Percentiles rank a stretch among this genome's conserved stretches.
These are phyloP conservation scores for Leishmania martiniquensis DNA, from an alignment of 208 protist species.

Conservation along the genomic window DNA sequence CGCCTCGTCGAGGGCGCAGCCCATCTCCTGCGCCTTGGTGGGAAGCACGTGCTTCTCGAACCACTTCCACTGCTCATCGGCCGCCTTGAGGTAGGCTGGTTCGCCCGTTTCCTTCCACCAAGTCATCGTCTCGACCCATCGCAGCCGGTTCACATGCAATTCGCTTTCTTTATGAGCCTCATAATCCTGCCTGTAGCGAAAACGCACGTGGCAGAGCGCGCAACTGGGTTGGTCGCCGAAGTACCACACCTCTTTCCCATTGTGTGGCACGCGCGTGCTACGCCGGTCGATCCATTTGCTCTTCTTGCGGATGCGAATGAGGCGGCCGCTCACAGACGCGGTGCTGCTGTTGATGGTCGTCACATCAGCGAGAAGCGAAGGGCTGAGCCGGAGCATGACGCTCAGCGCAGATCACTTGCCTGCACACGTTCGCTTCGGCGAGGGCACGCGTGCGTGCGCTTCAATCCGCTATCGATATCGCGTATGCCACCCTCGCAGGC, in stretches of 20 bases:
- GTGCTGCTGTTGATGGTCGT: slow-evolving; percentile 80
- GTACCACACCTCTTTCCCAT: slow-evolving; percentile 85
- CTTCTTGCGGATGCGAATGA: slow-evolving; percentile 91
- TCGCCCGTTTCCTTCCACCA: slow-evolving; percentile 85
- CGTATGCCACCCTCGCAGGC: neutral
- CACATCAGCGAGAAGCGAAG: slow-evolving; percentile 55
- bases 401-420: neutral
- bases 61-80: slow-evolving; percentile 70
- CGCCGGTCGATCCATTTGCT: slow-evolving; percentile 89
- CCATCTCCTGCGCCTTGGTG: slow-evolving; percentile 57
- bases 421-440: neutral
- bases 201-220: slow-evolving; percentile 87
- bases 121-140: slow-evolving; percentile 87
- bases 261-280: slow-evolving; percentile 82
- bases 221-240: slow-evolving; percentile 91
- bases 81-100: slow-evolving; percentile 58
- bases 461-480: no score
- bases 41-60: slow-evolving; percentile 76
- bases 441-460: neutral
- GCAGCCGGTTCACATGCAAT: slow-evolving; percentile 79
- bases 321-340: slow-evolving; percentile 71
- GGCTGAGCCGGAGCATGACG: slow-evolving; percentile 42
- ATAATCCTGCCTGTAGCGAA: slow-evolving; percentile 92
- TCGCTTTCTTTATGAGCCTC: slow-evolving; percentile 92
- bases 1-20: slow-evolving; percentile 60